phyloP scores from a whole-genome alignment of 1,284 basidiomycete species.

The Pisolithus thermaeus region DNA sequence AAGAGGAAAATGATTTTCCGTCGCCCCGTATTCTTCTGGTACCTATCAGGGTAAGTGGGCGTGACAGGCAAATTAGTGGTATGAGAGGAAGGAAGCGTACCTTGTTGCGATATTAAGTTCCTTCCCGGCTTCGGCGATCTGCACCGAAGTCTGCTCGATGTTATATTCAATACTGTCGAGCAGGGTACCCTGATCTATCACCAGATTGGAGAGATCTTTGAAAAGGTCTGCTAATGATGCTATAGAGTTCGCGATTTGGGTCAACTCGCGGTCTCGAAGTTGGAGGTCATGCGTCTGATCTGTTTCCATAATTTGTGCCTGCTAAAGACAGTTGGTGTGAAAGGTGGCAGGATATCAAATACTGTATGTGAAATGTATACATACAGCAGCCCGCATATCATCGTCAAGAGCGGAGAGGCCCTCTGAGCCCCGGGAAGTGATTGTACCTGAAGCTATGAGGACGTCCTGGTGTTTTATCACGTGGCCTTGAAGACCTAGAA shows the following conservation, averaged over 20 bases:
- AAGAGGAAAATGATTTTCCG: slow-evolving; percentile 92
- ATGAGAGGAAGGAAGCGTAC: slow-evolving; percentile 38
- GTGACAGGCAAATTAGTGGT: slow-evolving; percentile 5
- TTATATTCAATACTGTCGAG: slow-evolving; percentile 98
- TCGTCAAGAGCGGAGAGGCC: slow-evolving; percentile 79
- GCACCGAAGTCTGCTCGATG: slow-evolving; percentile 84
- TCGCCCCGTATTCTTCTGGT: slow-evolving; percentile 90
- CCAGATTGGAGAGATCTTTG: slow-evolving; percentile 87
- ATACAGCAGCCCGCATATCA: slow-evolving; percentile 72
- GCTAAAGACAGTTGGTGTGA: slow-evolving; percentile 20
- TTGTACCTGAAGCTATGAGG: slow-evolving; percentile 77
- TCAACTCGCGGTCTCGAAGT: slow-evolving; percentile 73
- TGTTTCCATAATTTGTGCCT: slow-evolving; percentile 35
- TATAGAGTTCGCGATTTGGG: slow-evolving; percentile 91
- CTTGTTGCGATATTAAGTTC: slow-evolving; percentile 80
- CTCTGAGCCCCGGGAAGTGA: slow-evolving; percentile 77
- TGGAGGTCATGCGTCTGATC: slow-evolving; percentile 47
- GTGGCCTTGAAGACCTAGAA: slow-evolving; percentile 83
- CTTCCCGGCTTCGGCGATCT: slow-evolving; percentile 79
- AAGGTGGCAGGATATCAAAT: slow-evolving; percentile 11
- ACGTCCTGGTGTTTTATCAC: slow-evolving; percentile 93
- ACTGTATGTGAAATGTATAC: slow-evolving; percentile 19
- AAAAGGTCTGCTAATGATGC: slow-evolving; percentile 91
- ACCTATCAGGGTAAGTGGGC: slow-evolving; percentile 40
- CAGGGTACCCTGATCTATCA: slow-evolving; percentile 97